phyloP scores from a whole-genome alignment of 140 eudicot genomes.

The Ambrosia hybrid region DNA sequence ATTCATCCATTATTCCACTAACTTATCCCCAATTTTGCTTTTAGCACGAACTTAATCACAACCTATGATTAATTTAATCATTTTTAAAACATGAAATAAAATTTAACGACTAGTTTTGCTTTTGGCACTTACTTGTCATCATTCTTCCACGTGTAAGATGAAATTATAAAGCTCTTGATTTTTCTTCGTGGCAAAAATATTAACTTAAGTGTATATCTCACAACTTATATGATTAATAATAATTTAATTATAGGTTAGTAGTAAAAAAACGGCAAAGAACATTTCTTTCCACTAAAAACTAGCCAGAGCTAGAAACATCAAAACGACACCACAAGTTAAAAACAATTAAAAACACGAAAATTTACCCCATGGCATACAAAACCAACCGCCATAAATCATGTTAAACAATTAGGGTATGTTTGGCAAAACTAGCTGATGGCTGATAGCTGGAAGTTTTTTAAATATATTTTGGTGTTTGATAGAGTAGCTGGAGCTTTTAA shows the following conservation, averaged over 20 bases:
- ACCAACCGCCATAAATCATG: no score
- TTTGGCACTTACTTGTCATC: neutral
- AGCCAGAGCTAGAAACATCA: no score
- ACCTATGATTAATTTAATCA: neutral
- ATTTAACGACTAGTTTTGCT: neutral
- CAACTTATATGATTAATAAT: neutral
- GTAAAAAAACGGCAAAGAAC: neutral
- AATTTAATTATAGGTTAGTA: neutral
- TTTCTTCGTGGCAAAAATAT: neutral
- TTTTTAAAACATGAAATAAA: neutral
- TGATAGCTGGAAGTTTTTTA: no score
- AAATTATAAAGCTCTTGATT: neutral
- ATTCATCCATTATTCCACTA: neutral
- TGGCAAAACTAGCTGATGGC: no score
- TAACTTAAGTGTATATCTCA: neutral
- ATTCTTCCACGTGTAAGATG: constrained; percentile 2
- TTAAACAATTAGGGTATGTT: no score
- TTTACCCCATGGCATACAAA: no score
- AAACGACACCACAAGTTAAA: no score
- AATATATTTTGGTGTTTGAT: no score
- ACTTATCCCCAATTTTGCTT: neutral
- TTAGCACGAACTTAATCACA: neutral
- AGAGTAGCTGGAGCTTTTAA: no score
- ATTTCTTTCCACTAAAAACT: no score
- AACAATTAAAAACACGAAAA: no score